phyloP scores from a whole-genome alignment of 1,284 basidiomycete species.

The Uromyces viciae-fabae region DNA sequence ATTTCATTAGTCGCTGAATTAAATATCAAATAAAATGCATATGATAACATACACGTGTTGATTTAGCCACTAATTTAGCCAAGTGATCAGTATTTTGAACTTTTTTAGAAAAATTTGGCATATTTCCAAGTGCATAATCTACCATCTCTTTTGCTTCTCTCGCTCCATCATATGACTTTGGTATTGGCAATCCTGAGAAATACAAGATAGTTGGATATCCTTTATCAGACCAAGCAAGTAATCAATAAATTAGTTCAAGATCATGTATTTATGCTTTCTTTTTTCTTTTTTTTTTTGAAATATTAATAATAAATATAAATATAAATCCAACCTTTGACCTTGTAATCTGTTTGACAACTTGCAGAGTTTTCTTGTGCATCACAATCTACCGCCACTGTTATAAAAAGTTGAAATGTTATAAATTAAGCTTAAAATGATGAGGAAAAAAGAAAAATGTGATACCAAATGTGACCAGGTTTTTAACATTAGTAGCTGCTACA shows the following conservation, averaged over 20 bases:
- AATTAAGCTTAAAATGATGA: not conserved
- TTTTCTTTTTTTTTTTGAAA: too few relatives aligned
- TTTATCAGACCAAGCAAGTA: not conserved
- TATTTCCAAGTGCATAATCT: conserved; percentile 30
- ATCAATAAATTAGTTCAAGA: too few relatives aligned
- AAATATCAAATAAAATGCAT: not conserved
- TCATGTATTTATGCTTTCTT: too few relatives aligned
- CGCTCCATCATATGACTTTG: conserved; percentile 34
- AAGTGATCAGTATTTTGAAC: conserved; percentile 27
- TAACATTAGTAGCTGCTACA: conserved; percentile 35
- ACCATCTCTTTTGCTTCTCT: conserved; percentile 36
- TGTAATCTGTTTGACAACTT: conserved; percentile 31
- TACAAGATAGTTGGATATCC: conserved; percentile 40
- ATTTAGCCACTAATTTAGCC: conserved; percentile 24
- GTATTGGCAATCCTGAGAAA: conserved; percentile 21
- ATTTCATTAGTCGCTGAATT: not conserved
- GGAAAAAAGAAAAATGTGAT: not conserved
- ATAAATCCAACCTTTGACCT: conserved; percentile 27
- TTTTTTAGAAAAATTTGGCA: conserved; percentile 43
- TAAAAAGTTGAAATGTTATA: not conserved
- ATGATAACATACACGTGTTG: conserved; percentile 11
- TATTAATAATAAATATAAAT: too few relatives aligned
- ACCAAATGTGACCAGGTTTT: conserved; percentile 40
- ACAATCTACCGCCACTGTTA: conserved; percentile 39
- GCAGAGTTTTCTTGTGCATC: conserved; percentile 40